These are phyloP conservation scores for Tremella mesenterica DNA, from an alignment of 768 basidiomycete genomes.

Conservation along the genomic window DNA sequence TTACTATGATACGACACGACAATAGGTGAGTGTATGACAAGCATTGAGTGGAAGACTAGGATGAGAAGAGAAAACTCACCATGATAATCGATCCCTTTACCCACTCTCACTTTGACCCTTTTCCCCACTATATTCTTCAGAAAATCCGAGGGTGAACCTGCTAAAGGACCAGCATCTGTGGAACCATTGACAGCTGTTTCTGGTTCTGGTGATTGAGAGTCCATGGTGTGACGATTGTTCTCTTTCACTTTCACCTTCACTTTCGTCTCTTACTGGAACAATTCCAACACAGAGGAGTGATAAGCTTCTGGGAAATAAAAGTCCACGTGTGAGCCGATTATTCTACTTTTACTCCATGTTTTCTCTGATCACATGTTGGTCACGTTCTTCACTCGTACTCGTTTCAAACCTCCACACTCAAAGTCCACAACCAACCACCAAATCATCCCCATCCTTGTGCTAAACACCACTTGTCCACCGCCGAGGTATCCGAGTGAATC, in stretches of 20 bases:
- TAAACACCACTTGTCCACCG: neutral
- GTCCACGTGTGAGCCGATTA: no score
- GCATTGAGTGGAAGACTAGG: no score
- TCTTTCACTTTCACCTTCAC: neutral
- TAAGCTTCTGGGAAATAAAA: no score
- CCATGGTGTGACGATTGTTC: slow-evolving; percentile 13
- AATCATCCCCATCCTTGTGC: neutral
- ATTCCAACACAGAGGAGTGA: no score
- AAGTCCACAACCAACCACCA: neutral
- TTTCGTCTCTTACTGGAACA: no score
- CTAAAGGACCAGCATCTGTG: slow-evolving; percentile 8
- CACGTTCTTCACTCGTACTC: neutral
- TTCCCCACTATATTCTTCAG: slow-evolving; percentile 95
- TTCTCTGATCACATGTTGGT: neutral
- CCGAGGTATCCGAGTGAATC: no score
- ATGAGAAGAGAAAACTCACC: slow-evolving; percentile 50
- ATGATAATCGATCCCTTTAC: slow-evolving; percentile 85
- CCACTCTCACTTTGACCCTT: slow-evolving; percentile 80
- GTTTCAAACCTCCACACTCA: neutral
- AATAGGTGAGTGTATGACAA: no score
- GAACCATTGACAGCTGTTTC: slow-evolving; percentile 2
- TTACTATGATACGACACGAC: no score
- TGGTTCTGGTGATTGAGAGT: slow-evolving; percentile 26
- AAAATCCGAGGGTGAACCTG: slow-evolving; percentile 85
- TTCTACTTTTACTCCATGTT: neutral